These are phyloP conservation scores for Drosera capensis DNA, from an alignment of 148 eudicot species.

Conservation along the genomic window DNA sequence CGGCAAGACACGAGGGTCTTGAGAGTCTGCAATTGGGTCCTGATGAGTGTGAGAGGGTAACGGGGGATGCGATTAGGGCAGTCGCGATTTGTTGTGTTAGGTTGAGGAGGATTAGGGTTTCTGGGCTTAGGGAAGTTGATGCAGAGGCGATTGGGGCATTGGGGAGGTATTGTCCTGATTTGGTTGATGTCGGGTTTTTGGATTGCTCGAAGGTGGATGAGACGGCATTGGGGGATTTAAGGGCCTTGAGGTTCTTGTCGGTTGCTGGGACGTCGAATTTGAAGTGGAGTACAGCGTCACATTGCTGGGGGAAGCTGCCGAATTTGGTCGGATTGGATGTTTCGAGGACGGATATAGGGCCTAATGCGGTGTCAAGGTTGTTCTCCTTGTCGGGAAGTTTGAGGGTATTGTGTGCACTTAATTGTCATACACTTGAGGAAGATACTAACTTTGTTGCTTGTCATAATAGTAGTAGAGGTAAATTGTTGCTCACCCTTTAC, in stretches of 20 bases:
- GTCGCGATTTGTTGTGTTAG: conserved; percentile 62
- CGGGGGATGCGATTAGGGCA: conserved; percentile 63
- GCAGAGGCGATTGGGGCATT: conserved; percentile 54
- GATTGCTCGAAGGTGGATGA: conserved; percentile 80
- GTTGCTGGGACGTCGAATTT: conserved; percentile 70
- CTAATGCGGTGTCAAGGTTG: conserved; percentile 36
- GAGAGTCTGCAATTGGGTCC: conserved; percentile 74
- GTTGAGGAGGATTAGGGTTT: conserved; percentile 42
- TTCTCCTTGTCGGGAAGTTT: conserved; percentile 37
- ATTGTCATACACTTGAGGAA: conserved; percentile 54
- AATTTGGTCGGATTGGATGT: conserved; percentile 70
- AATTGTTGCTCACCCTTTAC: conserved; percentile 42
- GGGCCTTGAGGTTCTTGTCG: conserved; percentile 51
- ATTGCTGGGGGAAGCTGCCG: conserved; percentile 57
- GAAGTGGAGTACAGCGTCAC: conserved; percentile 59
- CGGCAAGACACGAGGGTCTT: conserved; percentile 61
- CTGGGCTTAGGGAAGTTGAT: conserved; percentile 68
- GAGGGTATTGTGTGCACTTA: conserved; percentile 71
- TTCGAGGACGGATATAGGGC: conserved; percentile 65
- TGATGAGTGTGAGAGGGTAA: conserved; percentile 66
- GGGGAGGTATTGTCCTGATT: conserved; percentile 38
- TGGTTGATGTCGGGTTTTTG: conserved; percentile 67
- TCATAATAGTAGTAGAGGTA: conserved; percentile 37
- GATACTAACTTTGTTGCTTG: conserved; percentile 34
- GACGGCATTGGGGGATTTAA: conserved; percentile 47